Conservation (phyloP, 441 rosid genomes). For the Jatropha podagrica region DNA sequence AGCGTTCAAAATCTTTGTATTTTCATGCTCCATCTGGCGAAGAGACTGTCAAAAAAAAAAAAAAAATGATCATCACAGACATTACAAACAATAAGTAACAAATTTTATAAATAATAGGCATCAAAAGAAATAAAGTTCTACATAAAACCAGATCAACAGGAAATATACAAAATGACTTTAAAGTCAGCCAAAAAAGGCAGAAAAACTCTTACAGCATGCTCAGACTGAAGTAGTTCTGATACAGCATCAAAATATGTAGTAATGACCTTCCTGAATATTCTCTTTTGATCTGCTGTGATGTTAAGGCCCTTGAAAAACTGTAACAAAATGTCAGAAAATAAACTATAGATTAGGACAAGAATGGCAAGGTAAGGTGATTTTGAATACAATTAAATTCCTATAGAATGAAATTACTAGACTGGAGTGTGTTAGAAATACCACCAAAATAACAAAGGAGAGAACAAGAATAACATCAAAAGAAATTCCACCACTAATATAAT, state of each 20-base stretch:
- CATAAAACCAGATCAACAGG: background rate
- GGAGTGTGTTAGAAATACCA: background rate
- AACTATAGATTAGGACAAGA: slow-evolving; percentile 14
- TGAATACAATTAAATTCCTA: slow-evolving; percentile 7
- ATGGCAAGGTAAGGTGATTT: background rate
- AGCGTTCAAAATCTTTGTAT: slow-evolving; percentile 88
- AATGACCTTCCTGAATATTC: slow-evolving; percentile 76
- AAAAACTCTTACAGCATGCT: slow-evolving; percentile 46
- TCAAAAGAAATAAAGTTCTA: slow-evolving; percentile 8
- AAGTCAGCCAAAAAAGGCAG: background rate
- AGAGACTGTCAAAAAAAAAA: slow-evolving; percentile 53
- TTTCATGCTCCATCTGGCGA: slow-evolving; percentile 97
- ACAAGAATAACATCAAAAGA: background rate
- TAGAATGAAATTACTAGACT: background rate
- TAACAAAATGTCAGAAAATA: slow-evolving; percentile 37
- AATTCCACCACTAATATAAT: slow-evolving; percentile 4
- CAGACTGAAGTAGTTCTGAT: slow-evolving; percentile 56
- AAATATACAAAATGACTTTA: background rate
- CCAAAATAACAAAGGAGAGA: background rate
- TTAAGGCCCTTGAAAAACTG: slow-evolving; percentile 86
- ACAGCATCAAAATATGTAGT: slow-evolving; percentile 78
- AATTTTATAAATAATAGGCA: background rate
- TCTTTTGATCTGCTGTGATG: slow-evolving; percentile 85
- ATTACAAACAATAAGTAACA: slow-evolving; percentile 5
- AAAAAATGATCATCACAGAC: slow-evolving; percentile 14